Evolutionary conservation across 2,329 filamentous ascomycete genomes (phyloP).

Genomic region (Chaetomiaceae sp.): DNA sequence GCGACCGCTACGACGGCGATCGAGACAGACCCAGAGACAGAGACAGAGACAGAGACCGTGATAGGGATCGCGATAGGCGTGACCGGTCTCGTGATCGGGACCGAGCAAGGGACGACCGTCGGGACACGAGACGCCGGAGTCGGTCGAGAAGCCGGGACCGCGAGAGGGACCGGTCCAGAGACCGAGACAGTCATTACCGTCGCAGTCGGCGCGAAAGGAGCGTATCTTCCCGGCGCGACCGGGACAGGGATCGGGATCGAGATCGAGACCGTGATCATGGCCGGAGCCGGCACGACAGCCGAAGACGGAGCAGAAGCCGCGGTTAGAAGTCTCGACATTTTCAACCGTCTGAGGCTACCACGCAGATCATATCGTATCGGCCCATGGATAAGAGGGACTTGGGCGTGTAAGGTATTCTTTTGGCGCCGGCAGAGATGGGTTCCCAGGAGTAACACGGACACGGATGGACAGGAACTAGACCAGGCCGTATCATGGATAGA

Average conservation of each 20-base stretch:
- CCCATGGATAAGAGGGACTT: background rate
- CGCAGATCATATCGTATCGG: background rate
- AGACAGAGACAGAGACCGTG: conserved; percentile 16
- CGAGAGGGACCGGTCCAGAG: conserved; percentile 10
- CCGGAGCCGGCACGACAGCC: conserved; percentile 31
- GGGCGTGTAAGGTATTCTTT: background rate
- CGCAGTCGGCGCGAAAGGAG: conserved; percentile 13
- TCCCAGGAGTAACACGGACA: background rate
- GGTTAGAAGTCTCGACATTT: conserved; percentile 13
- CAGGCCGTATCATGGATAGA: too few species aligned
- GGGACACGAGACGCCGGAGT: conserved; percentile 13
- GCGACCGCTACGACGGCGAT: conserved; percentile 24
- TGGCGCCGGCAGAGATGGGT: background rate
- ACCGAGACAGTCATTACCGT: conserved; percentile 16
- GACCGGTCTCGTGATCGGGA: conserved; percentile 10
- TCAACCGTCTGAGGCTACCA: background rate
- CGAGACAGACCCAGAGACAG: conserved; percentile 19
- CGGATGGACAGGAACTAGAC: background rate
- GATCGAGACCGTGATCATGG: conserved; percentile 26
- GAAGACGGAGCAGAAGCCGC: conserved; percentile 30
- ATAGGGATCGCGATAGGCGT: conserved; percentile 13
- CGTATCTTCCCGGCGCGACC: conserved; percentile 25
- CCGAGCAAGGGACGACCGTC: background rate
- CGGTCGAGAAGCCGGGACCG: background rate
- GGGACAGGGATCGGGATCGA: conserved; percentile 7